Base-by-base conservation (phyloP, 2,329 filamentous ascomycete genomes). In the Didymella exigua region DNA sequence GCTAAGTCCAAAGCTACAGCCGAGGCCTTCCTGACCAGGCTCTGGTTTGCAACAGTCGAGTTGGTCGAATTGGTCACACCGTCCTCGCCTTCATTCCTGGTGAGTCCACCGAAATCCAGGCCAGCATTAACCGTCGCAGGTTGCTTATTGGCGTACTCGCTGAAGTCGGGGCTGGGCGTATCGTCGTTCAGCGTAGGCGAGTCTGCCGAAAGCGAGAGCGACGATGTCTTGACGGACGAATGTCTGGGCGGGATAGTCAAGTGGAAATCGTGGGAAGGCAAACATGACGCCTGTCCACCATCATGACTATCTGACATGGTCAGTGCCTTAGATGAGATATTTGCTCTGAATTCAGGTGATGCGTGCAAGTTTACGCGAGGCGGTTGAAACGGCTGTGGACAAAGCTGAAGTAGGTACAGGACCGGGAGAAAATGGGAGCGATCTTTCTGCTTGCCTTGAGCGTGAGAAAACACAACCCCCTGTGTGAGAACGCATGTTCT, bases 121-220 rank as follows among this genome's bases (percentile, higher is more conserved):
- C 61, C 57, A 11, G 21, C 21, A 16, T 62, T 66, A 2, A 64
- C 58, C 44, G 56, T 61, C 2, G 11, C 36, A 14, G 59, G 58
- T 23, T 62, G 52, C 10, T 52, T 61, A 45, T 66, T 66, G 5
- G 41, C 54, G 34, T 60, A 60, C 16, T 42, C 37, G 14, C 44
- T 58, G 36, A 47, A 49, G 18, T 61, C 60, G 1, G 34, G 40
- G 24, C 13, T 43, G n/a, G 56, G 54, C 19, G 38, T 56, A 1
- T 10, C 18, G 10, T 29, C 13, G 2, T 7, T 2, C 11, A 19
- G 13, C n/a, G 29, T 9, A 24, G 16, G 0, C 5, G n/a, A 9
- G 5, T 34, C n/a, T 18, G 30, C 14, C 14, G 9, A 24, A 0
- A 8, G 2, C 8, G 19, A n/a, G 14, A 19, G 18, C 13, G 13